Evolutionary conservation across 129 eudicot species (phyloP), one percentile per base, ranked within the genome.

Genomic region (Pittosporum tobira): DNA sequence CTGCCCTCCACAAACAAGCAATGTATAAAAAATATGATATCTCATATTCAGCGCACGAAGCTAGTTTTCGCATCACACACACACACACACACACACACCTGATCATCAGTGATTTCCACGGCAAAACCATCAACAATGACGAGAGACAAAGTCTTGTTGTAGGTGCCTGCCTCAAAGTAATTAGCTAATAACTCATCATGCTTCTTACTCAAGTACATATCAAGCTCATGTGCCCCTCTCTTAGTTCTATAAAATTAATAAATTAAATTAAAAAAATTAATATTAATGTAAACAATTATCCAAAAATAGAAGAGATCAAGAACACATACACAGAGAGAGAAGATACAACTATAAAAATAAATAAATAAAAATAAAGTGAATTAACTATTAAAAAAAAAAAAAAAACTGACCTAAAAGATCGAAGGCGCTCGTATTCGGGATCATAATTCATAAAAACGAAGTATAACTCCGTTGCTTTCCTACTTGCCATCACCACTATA

Each of bases 91-190:
- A 4, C 3, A 31, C 42, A 23, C 42, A 82, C 97, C 93, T 90
- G 97, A 63, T 73, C 75, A 37, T 80, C 80, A 15, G 82, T 77
- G 77, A 90, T 85, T 71, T 90, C 79, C n/a, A 85, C 97, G 7
- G 97, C 95, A 69, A 90, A 90, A 43, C 84, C 95, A 69, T 90
- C 97, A 61, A 90, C 97, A 59, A 90, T 85, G 57, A 85, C 79
- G 78, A 85, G 66, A 43, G 97, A 90, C 29, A 83, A 72, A 5
- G 87, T 80, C 79, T 86, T 90, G 57, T 66, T 72, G 83, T 90
- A 90, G 45, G 71, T 70, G 40, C 94, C 95, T 18, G 81, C 72
- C 48, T 73, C 73, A 24, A 90, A 79, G 38, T 64, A 62, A 59
- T 72, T 78, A 8, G 82, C 87, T 63, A 90, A 52, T 64, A 90